Evolutionary conservation across 2,329 filamentous ascomycete genomes (phyloP).

Genomic region (Arthrocladium fulminans): DNA sequence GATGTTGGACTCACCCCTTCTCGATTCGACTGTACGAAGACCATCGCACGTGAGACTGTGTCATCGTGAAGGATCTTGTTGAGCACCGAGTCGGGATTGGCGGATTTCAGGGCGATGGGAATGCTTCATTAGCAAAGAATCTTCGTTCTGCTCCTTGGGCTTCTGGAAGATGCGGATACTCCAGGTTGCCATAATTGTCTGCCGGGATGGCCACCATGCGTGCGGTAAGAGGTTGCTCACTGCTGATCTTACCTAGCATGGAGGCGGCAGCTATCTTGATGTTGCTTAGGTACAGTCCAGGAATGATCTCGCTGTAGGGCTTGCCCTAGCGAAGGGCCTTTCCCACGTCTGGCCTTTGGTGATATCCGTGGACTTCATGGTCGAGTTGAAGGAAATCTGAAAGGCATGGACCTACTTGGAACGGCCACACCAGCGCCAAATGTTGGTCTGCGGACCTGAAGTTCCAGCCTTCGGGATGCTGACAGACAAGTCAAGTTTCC

Average conservation of each 20-base stretch:
- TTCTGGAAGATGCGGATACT: not conserved
- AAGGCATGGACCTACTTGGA: not conserved
- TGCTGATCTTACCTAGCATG: not conserved
- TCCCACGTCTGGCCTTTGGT: not conserved
- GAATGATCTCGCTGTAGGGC: slow-evolving; percentile 1
- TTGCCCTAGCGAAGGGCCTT: not conserved
- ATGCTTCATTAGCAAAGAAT: not conserved
- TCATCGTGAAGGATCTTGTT: not conserved
- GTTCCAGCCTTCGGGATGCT: not conserved
- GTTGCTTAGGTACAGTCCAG: slow-evolving; percentile 2
- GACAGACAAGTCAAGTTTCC: not conserved
- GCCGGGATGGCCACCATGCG: slow-evolving; percentile 1
- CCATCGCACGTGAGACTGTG: not conserved
- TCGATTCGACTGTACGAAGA: not conserved
- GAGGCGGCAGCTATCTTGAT: slow-evolving; percentile 4
- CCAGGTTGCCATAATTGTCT: not conserved
- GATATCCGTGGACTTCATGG: not conserved
- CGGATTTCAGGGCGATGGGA: not conserved
- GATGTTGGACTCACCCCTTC: not conserved
- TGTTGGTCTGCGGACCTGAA: not conserved
- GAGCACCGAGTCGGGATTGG: not conserved
- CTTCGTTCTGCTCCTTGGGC: not conserved
- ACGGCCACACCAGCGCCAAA: not conserved
- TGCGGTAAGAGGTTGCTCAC: not conserved
- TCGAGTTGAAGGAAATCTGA: not conserved